Percentiles rank a stretch among this genome's conserved stretches.
phyloP scores from a whole-genome alignment of 345 rosid genomes.

The Citrus trifoliata region DNA sequence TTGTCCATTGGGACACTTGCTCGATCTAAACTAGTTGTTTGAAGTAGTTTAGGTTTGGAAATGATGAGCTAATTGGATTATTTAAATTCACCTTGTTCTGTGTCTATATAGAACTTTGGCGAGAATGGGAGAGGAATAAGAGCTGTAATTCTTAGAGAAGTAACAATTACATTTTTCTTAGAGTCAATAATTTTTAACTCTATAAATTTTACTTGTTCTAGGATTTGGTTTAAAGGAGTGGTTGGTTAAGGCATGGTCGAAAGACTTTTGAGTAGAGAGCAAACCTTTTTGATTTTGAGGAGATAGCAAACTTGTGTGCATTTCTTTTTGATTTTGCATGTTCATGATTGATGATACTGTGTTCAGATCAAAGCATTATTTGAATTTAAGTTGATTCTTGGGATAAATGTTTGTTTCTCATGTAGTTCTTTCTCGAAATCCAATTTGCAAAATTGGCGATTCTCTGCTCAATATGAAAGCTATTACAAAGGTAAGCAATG shows the following conservation, averaged over 20 bases:
- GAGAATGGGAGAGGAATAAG: not conserved
- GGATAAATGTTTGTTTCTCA: not conserved
- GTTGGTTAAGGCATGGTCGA: too few relatives aligned
- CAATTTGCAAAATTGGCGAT: slow-evolving; percentile 62
- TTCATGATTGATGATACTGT: not conserved
- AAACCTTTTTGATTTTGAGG: too few relatives aligned
- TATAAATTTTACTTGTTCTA: too few relatives aligned
- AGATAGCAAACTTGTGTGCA: too few relatives aligned
- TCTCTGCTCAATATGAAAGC: slow-evolving; percentile 65
- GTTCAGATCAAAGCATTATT: not conserved
- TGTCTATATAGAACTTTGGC: not conserved
- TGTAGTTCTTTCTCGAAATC: slow-evolving; percentile 79
- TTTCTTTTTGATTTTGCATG: not conserved
- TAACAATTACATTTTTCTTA: not conserved
- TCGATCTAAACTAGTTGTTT: too few relatives aligned
- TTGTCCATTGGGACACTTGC: not conserved
- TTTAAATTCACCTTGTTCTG: not conserved
- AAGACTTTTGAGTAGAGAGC: too few relatives aligned
- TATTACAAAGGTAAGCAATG: slow-evolving; percentile 56
- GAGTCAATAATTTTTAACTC: too few relatives aligned
- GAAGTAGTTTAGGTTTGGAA: not conserved
- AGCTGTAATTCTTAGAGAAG: not conserved
- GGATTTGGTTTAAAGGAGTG: too few relatives aligned
- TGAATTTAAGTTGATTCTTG: not conserved
- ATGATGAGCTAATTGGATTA: not conserved